These are phyloP conservation scores for Wickerhamiella nectarea DNA, from an alignment of 805 yeast genomes.

Conservation along the genomic window DNA sequence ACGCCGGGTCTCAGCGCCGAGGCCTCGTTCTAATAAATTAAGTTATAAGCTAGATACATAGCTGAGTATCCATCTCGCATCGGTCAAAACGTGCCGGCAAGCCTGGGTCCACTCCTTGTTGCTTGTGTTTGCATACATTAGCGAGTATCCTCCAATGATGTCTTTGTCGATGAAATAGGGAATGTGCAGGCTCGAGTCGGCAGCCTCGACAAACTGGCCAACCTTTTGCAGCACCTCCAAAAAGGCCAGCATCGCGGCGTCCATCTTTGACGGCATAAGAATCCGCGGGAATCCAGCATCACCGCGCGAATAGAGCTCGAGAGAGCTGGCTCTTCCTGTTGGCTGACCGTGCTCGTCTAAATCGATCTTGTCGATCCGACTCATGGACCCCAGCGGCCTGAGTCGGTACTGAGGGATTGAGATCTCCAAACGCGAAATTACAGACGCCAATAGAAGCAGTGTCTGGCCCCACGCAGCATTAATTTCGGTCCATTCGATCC, in stretches of 20 bases:
- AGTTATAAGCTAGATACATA: constrained; percentile 28
- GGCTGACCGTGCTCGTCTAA: constrained; percentile 29
- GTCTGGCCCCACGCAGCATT: constrained; percentile 87
- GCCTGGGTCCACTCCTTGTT: constrained; percentile 83
- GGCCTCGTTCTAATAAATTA: not conserved
- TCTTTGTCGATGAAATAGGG: constrained; percentile 66
- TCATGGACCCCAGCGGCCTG: constrained; percentile 73
- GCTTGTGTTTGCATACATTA: constrained; percentile 48
- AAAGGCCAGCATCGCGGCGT: constrained; percentile 67
- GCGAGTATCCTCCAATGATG: constrained; percentile 61
- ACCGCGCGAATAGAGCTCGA: constrained; percentile 54
- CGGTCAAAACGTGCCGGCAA: constrained; percentile 65
- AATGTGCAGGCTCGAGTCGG: constrained; percentile 42
- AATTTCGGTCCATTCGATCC: constrained; percentile 79
- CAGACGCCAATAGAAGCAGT: constrained; percentile 51
- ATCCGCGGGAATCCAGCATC: constrained; percentile 59
- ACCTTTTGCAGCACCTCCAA: constrained; percentile 47
- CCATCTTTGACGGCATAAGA: constrained; percentile 63
- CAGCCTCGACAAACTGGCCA: constrained; percentile 30
- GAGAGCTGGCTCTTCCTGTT: constrained; percentile 25
- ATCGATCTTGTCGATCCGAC: constrained; percentile 51
- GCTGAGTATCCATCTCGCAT: constrained; percentile 73
- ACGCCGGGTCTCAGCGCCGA: too few species aligned
- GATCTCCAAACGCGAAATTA: constrained; percentile 43
- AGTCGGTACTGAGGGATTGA: constrained; percentile 46